phyloP scores from a whole-genome alignment of 495 filamentous ascomycete species.

The Extremus antarcticus region DNA sequence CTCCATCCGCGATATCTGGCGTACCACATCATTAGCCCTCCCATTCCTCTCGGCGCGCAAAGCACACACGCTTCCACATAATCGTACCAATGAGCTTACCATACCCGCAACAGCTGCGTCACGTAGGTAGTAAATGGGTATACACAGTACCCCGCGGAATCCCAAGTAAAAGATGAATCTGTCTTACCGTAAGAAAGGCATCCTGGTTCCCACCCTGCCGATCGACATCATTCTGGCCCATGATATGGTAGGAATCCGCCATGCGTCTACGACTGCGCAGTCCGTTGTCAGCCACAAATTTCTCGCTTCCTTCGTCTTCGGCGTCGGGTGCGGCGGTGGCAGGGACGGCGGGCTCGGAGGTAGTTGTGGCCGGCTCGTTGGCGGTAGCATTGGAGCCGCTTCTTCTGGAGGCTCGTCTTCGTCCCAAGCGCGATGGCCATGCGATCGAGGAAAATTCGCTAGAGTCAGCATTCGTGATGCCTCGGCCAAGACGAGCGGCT shows the following conservation, averaged over 20 bases:
- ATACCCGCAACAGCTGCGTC: too few relatives aligned
- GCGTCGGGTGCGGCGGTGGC: conserved; percentile 2
- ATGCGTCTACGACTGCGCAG: conserved; percentile 48
- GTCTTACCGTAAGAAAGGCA: conserved; percentile 52
- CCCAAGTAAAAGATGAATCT: conserved; percentile 5
- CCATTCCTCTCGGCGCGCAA: too few relatives aligned
- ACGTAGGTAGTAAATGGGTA: too few relatives aligned
- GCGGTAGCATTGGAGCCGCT: background rate
- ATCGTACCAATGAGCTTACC: too few relatives aligned
- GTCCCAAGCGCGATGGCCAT: conserved; percentile 14
- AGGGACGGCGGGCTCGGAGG: conserved; percentile 6
- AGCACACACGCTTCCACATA: too few relatives aligned
- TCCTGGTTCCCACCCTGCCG: conserved; percentile 51
- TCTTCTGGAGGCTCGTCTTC: background rate
- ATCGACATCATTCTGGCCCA: conserved; percentile 52
- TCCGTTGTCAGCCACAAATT: conserved; percentile 28
- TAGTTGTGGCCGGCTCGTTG: background rate
- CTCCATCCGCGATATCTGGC: background rate
- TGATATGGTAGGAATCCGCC: conserved; percentile 52
- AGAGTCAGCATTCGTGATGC: conserved; percentile 33
- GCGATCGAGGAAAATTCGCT: conserved; percentile 32
- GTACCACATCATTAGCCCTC: background rate
- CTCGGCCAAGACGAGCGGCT: conserved; percentile 45
- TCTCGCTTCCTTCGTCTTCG: conserved; percentile 21
- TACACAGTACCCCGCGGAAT: too few relatives aligned